Percentiles rank a stretch among this genome's conserved stretches.
Conservation (phyloP, 179 eudicot species). For the Corrigiola litoralis region DNA sequence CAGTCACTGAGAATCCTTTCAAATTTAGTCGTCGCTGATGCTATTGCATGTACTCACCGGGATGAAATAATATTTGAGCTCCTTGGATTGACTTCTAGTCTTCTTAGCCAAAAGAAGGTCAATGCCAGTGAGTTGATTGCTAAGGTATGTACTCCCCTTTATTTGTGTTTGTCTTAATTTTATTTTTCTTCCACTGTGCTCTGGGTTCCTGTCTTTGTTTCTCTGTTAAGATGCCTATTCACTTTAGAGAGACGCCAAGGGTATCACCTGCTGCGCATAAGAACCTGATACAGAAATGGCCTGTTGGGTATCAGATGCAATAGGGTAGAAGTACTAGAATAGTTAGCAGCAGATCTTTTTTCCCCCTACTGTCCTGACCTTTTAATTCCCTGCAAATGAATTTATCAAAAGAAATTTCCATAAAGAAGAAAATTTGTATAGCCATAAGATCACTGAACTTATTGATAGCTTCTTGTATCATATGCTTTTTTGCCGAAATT, state of each 20-base stretch:
- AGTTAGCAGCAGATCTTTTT: too few relatives aligned
- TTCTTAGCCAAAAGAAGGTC: conserved; percentile 41
- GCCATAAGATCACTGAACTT: neutral
- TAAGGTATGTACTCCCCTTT: conserved; percentile 66
- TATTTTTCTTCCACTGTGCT: neutral
- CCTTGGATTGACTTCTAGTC: conserved; percentile 54
- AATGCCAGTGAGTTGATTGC: conserved; percentile 62
- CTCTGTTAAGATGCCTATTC: too few relatives aligned
- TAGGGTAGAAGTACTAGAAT: too few relatives aligned
- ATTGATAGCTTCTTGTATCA: neutral
- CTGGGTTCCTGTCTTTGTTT: neutral
- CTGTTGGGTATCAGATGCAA: too few relatives aligned
- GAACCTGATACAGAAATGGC: too few relatives aligned
- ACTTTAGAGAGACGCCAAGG: too few relatives aligned
- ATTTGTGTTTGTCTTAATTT: neutral
- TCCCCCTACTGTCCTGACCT: too few relatives aligned
- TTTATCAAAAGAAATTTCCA: neutral
- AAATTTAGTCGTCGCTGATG: conserved; percentile 81
- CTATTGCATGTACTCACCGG: conserved; percentile 47
- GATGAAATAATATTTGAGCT: conserved; percentile 76
- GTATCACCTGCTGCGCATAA: too few relatives aligned
- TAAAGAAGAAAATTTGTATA: neutral
- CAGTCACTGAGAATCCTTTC: conserved; percentile 84
- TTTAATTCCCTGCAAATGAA: neutral
- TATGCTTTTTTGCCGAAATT: neutral